A percentile compares a stretch with the other conserved stretches of the same genome.
phyloP scores from a whole-genome alignment of 495 filamentous ascomycete genomes.

The Aspergillus sparsus region DNA sequence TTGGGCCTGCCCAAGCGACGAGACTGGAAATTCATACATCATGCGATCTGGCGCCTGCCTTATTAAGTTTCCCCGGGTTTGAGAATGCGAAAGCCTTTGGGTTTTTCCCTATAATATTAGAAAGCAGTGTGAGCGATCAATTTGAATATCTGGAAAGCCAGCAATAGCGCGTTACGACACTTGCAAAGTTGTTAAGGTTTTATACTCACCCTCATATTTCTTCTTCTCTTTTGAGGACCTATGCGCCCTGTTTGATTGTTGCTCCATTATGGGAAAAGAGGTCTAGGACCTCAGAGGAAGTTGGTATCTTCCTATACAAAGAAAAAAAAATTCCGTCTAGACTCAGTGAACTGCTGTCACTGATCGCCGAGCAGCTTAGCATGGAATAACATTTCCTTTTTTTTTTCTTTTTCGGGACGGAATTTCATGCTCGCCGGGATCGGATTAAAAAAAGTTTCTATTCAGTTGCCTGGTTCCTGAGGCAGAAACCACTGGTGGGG shows the following conservation, averaged over 20 bases:
- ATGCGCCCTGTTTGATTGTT: slow-evolving; percentile 84
- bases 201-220: slow-evolving; percentile 58
- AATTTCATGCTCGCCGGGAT: slow-evolving; percentile 29
- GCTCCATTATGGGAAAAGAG: slow-evolving; percentile 62
- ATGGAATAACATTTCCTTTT: slow-evolving; percentile 43
- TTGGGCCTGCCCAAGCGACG: neutral
- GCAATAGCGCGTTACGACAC: neutral
- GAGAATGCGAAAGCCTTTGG: slow-evolving; percentile 91
- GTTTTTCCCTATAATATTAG: slow-evolving; percentile 60
- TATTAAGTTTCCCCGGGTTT: slow-evolving; percentile 81
- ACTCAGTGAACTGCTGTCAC: slow-evolving; percentile 20
- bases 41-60: slow-evolving; percentile 81
- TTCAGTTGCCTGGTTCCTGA: slow-evolving; percentile 18
- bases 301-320: slow-evolving; percentile 23
- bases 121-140: slow-evolving; percentile 21
- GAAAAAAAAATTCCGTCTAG: slow-evolving; percentile 20
- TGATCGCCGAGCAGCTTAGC: slow-evolving; percentile 24
- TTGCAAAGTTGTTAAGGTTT: slow-evolving; percentile 6
- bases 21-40: slow-evolving; percentile 63
- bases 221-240: slow-evolving; percentile 90
- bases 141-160: neutral
- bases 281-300: slow-evolving; percentile 34
- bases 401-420: slow-evolving; percentile 31
- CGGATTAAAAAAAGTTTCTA: slow-evolving; percentile 24
- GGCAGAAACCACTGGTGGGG: slow-evolving; percentile 10